Base-by-base conservation (phyloP, 202 grass and related monocot genomes). In the Dendrocalamus latiflorus region DNA sequence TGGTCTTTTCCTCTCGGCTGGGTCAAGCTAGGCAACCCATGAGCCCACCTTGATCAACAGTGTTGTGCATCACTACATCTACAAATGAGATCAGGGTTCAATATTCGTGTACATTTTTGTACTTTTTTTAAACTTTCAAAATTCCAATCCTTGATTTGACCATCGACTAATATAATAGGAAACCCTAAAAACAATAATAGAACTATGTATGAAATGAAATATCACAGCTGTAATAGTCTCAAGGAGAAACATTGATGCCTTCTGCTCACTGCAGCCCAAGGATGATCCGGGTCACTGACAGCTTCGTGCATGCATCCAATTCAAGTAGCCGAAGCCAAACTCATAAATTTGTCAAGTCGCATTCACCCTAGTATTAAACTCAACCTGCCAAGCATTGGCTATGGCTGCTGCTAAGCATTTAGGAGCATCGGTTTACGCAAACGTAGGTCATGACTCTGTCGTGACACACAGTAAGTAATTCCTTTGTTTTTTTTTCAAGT, bases 391-490 rank as follows among this genome's bases (percentile, higher is more conserved):
- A 13, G 51, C 78, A 20, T 68, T 63, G 54, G 53, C 42, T 22
- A 16, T 36, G 33, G 63, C 22, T 41, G 49, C 24, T 1, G 9
- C 16, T 39, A 58, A 75, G 78, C 78, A 87, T 81, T 81, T 55
- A 76, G 50, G 65, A 8, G 15, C 45, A 49, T 37, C 60, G 74
- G 57, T 34, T 36, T 17, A 62, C 43, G 55, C 33, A 39, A 49
- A 30, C 18, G 25, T 48, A 18, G 38, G 20, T 79, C 80, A 88
- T 81, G 70, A 28, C 68, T 60, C 68, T 30, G 43, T 24, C 75
- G 59, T 88, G 86, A 88, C 20, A 56, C 54, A 67, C 81, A 83
- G 70, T 55, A 43, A 75, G 78, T 47, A 36, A 71, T 69, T 58
- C 17, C 71, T 33, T 6, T 21, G 47, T 2, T 16, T 2, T 16